These are phyloP conservation scores for Talaromyces sp. DNA, from an alignment of 2,329 filamentous ascomycete genomes.

Conservation along the genomic window DNA sequence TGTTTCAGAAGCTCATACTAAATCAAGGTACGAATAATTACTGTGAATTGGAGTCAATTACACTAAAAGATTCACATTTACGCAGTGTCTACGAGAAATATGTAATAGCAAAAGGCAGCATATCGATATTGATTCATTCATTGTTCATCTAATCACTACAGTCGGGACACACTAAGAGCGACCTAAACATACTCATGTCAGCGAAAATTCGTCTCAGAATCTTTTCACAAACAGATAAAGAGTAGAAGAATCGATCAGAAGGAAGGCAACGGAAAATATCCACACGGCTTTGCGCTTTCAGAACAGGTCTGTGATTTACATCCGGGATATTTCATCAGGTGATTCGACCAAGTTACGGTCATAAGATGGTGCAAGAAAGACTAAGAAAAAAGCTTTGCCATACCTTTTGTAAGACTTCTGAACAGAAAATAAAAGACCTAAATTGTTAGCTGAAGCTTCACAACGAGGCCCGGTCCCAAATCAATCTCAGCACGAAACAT, in stretches of 20 bases:
- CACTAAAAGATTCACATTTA: no score
- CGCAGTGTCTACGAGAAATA: neutral
- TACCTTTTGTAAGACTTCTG: neutral
- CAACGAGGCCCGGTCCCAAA: neutral
- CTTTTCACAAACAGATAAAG: neutral
- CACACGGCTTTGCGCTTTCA: constrained; percentile 14
- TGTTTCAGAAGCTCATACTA: neutral
- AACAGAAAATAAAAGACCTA: neutral
- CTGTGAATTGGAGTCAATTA: no score
- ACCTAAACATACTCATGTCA: neutral
- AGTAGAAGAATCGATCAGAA: constrained; percentile 11
- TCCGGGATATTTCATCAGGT: constrained; percentile 15
- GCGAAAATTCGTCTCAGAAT: neutral
- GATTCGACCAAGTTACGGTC: constrained; percentile 7
- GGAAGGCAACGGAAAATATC: constrained; percentile 17
- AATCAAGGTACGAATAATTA: no score
- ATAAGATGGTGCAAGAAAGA: neutral
- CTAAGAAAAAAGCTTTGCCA: neutral
- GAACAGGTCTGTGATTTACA: constrained; percentile 17
- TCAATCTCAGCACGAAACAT: neutral
- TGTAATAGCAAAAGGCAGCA: neutral
- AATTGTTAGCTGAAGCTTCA: neutral
- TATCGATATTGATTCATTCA: neutral
- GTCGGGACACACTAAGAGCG: neutral
- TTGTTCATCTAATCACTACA: neutral